Evolutionary conservation across 331 rosid genomes (phyloP).

Genomic region (Rosa hybrid): DNA sequence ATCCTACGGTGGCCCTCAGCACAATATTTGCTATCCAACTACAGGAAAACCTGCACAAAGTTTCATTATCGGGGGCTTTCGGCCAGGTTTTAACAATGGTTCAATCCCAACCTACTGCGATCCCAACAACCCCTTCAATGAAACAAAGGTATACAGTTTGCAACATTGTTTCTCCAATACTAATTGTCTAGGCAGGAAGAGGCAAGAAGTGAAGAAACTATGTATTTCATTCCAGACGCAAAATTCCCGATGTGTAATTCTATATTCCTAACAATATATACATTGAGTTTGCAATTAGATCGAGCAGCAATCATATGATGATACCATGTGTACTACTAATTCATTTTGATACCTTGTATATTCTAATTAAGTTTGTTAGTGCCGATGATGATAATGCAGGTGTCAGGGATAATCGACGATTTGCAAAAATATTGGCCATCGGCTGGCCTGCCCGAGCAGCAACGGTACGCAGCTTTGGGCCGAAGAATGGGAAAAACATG

Average conservation of each 20-base stretch:
- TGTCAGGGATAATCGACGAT: neutral
- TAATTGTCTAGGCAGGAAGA: neutral
- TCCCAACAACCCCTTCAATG: neutral
- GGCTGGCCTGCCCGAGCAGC: neutral
- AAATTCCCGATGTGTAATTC: too few relatives aligned
- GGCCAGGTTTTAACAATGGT: constrained; percentile 9
- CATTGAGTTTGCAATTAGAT: neutral
- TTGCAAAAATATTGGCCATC: neutral
- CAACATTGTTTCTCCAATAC: neutral
- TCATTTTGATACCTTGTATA: neutral
- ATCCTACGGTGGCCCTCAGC: neutral
- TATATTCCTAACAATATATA: neutral
- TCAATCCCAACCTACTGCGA: constrained; percentile 15
- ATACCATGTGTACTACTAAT: neutral
- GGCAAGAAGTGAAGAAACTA: neutral
- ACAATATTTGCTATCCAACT: constrained; percentile 5
- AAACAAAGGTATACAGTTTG: neutral
- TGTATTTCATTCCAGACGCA: too few relatives aligned
- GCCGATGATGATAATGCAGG: neutral
- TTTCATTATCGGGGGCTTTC: neutral
- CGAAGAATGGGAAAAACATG: constrained; percentile 21
- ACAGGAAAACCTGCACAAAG: constrained; percentile 8
- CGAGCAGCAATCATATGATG: neutral
- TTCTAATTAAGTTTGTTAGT: neutral
- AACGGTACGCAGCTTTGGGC: neutral